Evolutionary conservation across 2,329 filamentous ascomycete species (phyloP), one percentile per base, ranked within the genome.

Genomic region (Fusarium algeriense): DNA sequence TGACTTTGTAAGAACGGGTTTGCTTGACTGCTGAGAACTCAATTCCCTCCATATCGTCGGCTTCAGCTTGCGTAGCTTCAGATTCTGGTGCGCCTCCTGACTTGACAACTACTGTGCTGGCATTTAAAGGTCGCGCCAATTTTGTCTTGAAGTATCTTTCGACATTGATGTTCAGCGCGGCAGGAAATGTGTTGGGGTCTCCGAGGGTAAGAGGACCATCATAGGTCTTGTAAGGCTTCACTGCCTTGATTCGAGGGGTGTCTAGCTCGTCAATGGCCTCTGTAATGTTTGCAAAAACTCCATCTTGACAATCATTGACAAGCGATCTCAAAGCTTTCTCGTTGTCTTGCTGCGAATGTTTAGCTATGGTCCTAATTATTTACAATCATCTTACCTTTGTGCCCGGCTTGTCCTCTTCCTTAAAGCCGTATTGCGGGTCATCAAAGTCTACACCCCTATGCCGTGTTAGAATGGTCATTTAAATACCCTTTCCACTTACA

Each of bases 61-160:
- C 82, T 5, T 82, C 81, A 17, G 87, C 74, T 1, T 86, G 86
- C 38, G 86, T 85, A 11, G 86, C 86, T 68, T 91, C 86, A 5
- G 86, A 81, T 5, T 72, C 78, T 3, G 67, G 83, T 40, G 81
- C 85, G 4, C 81, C 79, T 38, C 90, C 87, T 11, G 83, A 82
- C 57, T 84, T 86, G 58, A 86, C 70, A 6, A 94, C 91, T 61
- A 95, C 97, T 2, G 90, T 92, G 78, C 90, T 97, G 30, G 95
- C 94, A 12, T 91, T 87, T 5, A 91, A 90, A 2, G 94, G 87
- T 67, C 88, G 88, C 11, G 94, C 93, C 32, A 91, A 83, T 81
- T 95, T 93, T 1, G 92, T 96, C 79, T 92, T 92, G 75, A 95
- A 95, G 79, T 97, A 99, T 60, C 96, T 89, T 80, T 98, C 94